Base-by-base conservation (phyloP, 169 alveolate genomes). In the Plasmodium ovale region DNA sequence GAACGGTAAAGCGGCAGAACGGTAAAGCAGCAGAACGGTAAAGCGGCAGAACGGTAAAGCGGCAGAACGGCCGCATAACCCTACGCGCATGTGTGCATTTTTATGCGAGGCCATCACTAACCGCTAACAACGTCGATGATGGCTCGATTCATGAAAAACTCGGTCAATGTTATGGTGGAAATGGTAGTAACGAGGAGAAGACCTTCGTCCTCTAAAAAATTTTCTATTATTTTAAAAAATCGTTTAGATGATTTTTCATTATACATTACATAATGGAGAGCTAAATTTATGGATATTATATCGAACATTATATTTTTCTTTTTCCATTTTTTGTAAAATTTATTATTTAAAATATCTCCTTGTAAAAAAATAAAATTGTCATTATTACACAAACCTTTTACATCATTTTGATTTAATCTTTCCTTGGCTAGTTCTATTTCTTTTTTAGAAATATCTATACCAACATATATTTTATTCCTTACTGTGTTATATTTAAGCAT, bases 221-320 rank as follows among this genome's bases (percentile, higher is more conserved):
- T 77, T 44, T 54, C 88, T 6, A 77, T 95, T 87, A 96, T 95
- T 25, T 84, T 68, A 87, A 97, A 92, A 87, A 97, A 95, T 51
- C 96, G 94, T 60, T 95, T 91, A 23, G 98, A 92, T 58, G 95
- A 92, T 73, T 92, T 93, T 87, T 97, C 99, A 70, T 92, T 95
- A 68, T 95, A 95, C 44, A 96, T 95, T 72, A 96, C 95, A 77
- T 97, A 97, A 92, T 97, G 99, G 89, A 97, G 91, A 25, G 99
- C 97, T 74, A 97, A 96, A 89, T 97, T 97, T 44, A 97, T 96
- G 56, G 98, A 92, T 19, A 97, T 97, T 29, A 96, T 77, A 53
- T 77, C 88, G 31, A 77, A 77, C 9, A 47, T 77, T 72, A 74
- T 96, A 27, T 77, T 77, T 77, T 77, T 77, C 33, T 29, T 77